A percentile compares a stretch with the other conserved stretches of the same genome.
Evolutionary conservation across 768 basidiomycete species (phyloP).

Genomic region (Naganishia vaughanmartiniae): DNA sequence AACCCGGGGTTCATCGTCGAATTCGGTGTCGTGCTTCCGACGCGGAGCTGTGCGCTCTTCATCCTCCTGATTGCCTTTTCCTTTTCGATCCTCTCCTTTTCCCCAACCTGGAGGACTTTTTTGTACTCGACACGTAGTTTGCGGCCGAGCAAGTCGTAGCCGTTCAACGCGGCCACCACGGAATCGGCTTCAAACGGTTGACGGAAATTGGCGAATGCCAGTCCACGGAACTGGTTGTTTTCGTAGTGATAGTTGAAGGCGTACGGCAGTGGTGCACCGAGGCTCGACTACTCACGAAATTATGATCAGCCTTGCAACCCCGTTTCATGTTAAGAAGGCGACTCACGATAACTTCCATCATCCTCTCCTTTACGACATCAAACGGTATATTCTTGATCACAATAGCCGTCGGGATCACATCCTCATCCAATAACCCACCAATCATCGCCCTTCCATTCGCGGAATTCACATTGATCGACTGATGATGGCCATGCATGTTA

Average conservation of each 20-base stretch:
- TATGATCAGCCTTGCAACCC: conserved; percentile 12
- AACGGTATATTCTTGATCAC: conserved; percentile 99
- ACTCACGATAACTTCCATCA: conserved; percentile 92
- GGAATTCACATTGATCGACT: conserved; percentile 1
- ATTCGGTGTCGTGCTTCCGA: conserved; percentile 23
- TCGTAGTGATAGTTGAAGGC: conserved; percentile 99
- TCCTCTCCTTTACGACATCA: conserved; percentile 92
- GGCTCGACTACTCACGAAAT: conserved; percentile 63
- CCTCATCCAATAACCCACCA: conserved; percentile 48
- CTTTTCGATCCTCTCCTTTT: conserved; percentile 96
- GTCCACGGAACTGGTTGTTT: conserved; percentile 91
- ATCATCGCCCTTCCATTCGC: conserved; percentile 19
- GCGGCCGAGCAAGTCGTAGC: conserved; percentile 62
- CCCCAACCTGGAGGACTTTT: conserved; percentile 97
- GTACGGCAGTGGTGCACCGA: conserved; percentile 93
- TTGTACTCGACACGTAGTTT: conserved; percentile 99
- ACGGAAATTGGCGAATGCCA: conserved; percentile 98
- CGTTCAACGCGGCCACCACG: conserved; percentile 77
- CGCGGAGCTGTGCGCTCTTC: conserved; percentile 86
- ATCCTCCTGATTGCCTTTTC: conserved; percentile 98
- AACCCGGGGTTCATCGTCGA: background rate
- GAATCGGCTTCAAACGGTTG: conserved; percentile 87
- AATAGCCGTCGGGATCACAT: conserved; percentile 96
- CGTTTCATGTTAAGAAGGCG: background rate
- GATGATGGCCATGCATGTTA: background rate